Base-by-base conservation (phyloP, 2,329 filamentous ascomycete genomes). In the Verruconis gallopava region DNA sequence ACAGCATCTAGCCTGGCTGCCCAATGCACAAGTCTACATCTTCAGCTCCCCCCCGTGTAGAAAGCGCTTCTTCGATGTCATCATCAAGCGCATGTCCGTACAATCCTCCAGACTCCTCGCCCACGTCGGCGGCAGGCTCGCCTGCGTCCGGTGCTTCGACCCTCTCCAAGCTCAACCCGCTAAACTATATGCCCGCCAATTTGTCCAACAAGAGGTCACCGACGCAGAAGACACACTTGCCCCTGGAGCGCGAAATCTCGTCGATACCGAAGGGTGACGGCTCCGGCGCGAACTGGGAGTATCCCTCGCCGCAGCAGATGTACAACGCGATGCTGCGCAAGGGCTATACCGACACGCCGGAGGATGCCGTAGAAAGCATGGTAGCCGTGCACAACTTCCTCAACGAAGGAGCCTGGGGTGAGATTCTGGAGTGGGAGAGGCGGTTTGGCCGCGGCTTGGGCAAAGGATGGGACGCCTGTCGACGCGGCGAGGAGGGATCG, bases 231-330 rank as follows among this genome's bases (percentile, higher is more conserved):
- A 63, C 82, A 19, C 67, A 71, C 18, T 75, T 98, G 1, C 83
- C 88, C 0, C 81, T 88, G 2, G 73, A 78, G 4, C 82, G 91
- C 51, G 86, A 95, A 61, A 66, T 73, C 21, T 93, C 85, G 1
- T 86, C 88, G 1, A 98, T 98, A 51, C 91, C 91, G n/a, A 82
- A 82, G 51, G 85, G 83, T 53, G 77, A 81, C 52, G 65, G 63
- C 46, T 73, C 76, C 37, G 72, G 79, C 40, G 75, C 78, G 37
- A 93, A 84, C 54, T 98, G 91, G 91, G 91, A 96, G 62, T 98
- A 98, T 58, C 91, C 91, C 0, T 95, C 86, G 0, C 89, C 91
- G 0, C 91, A 98, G 66, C 91, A 98, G 63, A 98, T 98, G 91
- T 98, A 96, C 71, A 96, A 98, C 56, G 91, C 91, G 5, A 81